These are phyloP conservation scores for Spencermartinsiella ligniputridi DNA, from an alignment of 1,139 yeast species.

Conservation along the genomic window DNA sequence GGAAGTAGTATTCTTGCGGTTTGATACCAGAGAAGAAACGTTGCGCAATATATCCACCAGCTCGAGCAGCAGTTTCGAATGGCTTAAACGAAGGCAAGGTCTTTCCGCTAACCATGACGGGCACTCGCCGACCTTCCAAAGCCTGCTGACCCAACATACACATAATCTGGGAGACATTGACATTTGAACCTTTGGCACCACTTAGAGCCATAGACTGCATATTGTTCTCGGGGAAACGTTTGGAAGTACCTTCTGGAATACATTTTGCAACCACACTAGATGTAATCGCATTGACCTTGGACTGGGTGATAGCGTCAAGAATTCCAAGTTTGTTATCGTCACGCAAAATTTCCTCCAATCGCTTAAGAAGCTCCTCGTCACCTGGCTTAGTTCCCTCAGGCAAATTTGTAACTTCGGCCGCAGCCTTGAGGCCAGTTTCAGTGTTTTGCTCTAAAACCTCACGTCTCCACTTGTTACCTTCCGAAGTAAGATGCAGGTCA, in stretches of 20 bases:
- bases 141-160: slow-evolving; percentile 99
- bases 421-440: slow-evolving; percentile 86
- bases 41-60: slow-evolving; percentile 97
- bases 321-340: slow-evolving; percentile 91
- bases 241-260: slow-evolving; percentile 95
- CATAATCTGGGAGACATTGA: slow-evolving; percentile 98
- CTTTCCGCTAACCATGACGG: slow-evolving; percentile 98
- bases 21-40: slow-evolving; percentile 97
- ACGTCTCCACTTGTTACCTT: slow-evolving; percentile 86
- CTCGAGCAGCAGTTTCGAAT: slow-evolving; percentile 93
- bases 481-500: slow-evolving; percentile 84
- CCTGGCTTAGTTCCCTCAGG: slow-evolving; percentile 49
- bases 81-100: slow-evolving; percentile 96
- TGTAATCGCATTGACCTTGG: slow-evolving; percentile 87
- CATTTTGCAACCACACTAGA: slow-evolving; percentile 90
- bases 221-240: slow-evolving; percentile 89
- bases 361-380: slow-evolving; percentile 76
- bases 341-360: slow-evolving; percentile 91
- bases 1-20: slow-evolving; percentile 99
- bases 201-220: slow-evolving; percentile 99
- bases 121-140: slow-evolving; percentile 98
- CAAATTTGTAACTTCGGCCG: slow-evolving; percentile 89
- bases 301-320: slow-evolving; percentile 92
- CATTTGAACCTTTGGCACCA: slow-evolving; percentile 99
- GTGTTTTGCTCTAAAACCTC: slow-evolving; percentile 73